Evolutionary conservation across 169 alveolate genomes (phyloP), one percentile per base, ranked within the genome.

Genomic region (Eimeria praecox): DNA sequence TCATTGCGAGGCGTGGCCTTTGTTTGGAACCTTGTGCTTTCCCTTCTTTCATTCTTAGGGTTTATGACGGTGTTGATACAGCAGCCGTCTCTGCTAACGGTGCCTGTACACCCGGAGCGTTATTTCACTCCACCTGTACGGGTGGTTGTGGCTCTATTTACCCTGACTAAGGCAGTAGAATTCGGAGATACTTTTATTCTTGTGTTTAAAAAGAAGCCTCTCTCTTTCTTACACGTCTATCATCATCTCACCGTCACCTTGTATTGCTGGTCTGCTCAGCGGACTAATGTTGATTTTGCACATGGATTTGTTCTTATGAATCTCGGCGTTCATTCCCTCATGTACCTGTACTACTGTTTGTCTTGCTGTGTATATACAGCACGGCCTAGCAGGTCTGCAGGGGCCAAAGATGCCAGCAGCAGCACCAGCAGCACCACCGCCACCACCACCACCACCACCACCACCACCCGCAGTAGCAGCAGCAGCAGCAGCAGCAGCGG

Each of bases 191-290:
- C 98, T 0, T 35, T 96, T 64, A 88, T 97, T 27, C 94, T 97
- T 59, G 96, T 88, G 27, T 75, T 96, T 40, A 90, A 92, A 95
- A 97, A 97, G 82, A 96, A 96, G 33, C 96, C 96, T 40, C 95
- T 97, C 73, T 88, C 97, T 24, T 97, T 97, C 66, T 91, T 97
- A 64, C 98, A 97, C 87, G 69, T 91, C 46, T 97, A 96, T 85
- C 98, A 97, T 87, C 98, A 97, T 90, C 92, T 97, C 90, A 96
- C 96, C 77, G 98, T 97, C 64, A 95, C 97, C 2, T 89, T 97
- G 4, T 97, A 97, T 78, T 96, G 98, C 95, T 94, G 97, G 96
- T 96, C 96, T 24, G 97, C 98, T 30, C 97, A 96, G 90, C 94
- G 78, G 27, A 96, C 91, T 38, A 94, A 95, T 59, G 97, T 96